Base-by-base conservation (phyloP, 2,329 filamentous ascomycete species). In the Exophiala sideris region DNA sequence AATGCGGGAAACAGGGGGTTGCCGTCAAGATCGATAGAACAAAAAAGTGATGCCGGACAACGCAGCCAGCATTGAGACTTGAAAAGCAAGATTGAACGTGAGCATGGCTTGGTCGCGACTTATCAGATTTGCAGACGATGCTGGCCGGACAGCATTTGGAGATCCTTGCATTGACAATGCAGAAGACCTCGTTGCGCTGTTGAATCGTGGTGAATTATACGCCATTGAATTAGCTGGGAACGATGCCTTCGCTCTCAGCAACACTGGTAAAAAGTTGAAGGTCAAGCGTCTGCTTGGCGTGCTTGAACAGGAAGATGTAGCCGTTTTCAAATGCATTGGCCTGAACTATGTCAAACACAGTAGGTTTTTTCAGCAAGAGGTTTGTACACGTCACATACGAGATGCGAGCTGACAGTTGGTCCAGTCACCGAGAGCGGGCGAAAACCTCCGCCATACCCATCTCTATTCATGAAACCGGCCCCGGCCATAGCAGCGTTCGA, bases 231-330 rank as follows among this genome's bases (percentile, higher is more conserved):
- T 48, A 6, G 3, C 7, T 9, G 33, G 45, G 9, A 38, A 48
- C 21, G 45, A 36, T 14, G 29, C 45, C 4, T 48, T 36, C 21
- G 45, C 45, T 12, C 45, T 48, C n/a, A n/a, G 16, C 16, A 18
- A 18, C 16, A 18, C 16, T 18, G 16, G 16, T 18, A 18, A 18
- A 18, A 18, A 3, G 16, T 18, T 18, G 16, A 86, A 83, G 73
- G 83, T 86, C 67, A 81, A 81, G 71, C 81, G 84, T 68, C 79
- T 76, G 58, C 20, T 10, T 6, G n/a, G 9, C 16, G 14, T 18
- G 5, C 18, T 41, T 10, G 11, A 5, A 34, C 6, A 9, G 12
- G 29, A 16, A 5, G 39, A 41, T 18, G 39, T 41, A 18, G 77
- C 79, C 0, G 80, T 82, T 39, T 62, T 85, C 2, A 68, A 80